Percentiles rank a stretch among this genome's conserved stretches.
Conservation (phyloP, 1,284 basidiomycete genomes). For the Austropuccinia psidii region DNA sequence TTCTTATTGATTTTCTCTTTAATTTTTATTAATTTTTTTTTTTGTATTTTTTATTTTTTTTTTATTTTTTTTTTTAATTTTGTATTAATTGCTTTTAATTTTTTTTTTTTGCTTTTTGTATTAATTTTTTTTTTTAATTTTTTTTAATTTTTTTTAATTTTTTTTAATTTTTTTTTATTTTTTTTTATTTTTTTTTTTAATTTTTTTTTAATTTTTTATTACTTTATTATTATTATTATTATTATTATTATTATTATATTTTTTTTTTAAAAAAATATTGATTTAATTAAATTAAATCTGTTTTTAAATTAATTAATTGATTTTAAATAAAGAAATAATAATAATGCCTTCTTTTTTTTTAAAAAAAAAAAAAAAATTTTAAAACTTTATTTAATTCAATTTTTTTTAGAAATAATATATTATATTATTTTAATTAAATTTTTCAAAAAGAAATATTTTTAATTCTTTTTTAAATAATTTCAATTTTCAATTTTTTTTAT, state of each 20-base stretch:
- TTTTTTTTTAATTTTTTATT: background rate
- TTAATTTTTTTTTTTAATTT: background rate
- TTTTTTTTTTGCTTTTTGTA: background rate
- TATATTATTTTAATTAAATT: too few species aligned
- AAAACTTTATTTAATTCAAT: too few species aligned
- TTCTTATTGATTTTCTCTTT: background rate
- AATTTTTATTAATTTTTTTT: background rate
- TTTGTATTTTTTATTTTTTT: background rate
- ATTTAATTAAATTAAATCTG: too few species aligned
- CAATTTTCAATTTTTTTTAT: too few species aligned
- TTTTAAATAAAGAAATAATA: too few species aligned
- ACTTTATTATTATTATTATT: background rate
- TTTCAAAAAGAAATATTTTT: too few species aligned
- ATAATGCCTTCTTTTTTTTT: too few species aligned
- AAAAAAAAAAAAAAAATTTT: too few species aligned
- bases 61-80: background rate
- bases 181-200: background rate
- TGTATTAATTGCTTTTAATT: background rate
- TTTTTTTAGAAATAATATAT: too few species aligned
- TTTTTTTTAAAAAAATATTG: background rate
- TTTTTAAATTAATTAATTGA: too few species aligned
- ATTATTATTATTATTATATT: background rate
- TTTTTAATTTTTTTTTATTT: background rate
- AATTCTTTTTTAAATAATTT: too few species aligned
- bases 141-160: background rate